Base-by-base conservation (phyloP, 352 stramenopile genomes). In the Phytophthora citricola region DNA sequence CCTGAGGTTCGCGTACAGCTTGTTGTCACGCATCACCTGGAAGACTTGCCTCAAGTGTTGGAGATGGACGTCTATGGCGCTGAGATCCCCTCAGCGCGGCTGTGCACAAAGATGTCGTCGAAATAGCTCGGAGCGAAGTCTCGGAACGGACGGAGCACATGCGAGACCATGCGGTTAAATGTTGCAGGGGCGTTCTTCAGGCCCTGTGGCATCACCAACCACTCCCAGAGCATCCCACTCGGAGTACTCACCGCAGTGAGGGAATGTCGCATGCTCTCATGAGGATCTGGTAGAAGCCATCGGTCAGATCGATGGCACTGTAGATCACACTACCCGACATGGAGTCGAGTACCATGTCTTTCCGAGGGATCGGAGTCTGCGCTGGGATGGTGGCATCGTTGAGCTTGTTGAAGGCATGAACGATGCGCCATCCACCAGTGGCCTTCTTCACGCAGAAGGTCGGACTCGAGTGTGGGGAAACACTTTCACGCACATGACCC, bases 201-300 rank as follows among this genome's bases (percentile, higher is more conserved):
- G 6, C 31, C 8, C 5, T 32, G 22, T 11, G 20, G 60, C 58
- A 74, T 71, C 1, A 71, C 63, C 0, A 81, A 34, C 31, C 59
- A 75, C 50, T 81, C 62, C 57, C 63, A 81, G 12, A 81, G 61
- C 54, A 77, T 71, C 0, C 65, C 58, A 24, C 59, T 72, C 0
- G 66, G 66, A 4, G 69, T 71, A 26, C 49, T 70, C 0, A 77
- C 58, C 0, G 74, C 67, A 3, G 70, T 82, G 4, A 77, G 40
- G 48, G 58, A 0, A 73, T 64, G 34, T 75, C 63, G 5, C 47
- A 52, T 12, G 55, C 14, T 5, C 45, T 15, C 58, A 69, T 69
- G 0, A 69, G 40, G 8, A 66, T 54, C 8, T 70, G 60, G 17
- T 57, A 60, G 15, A 61, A 73, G 1, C 65, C 58, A 44, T 69